Percentiles rank a stretch among this genome's conserved stretches.
Evolutionary conservation across 1,284 basidiomycete species (phyloP).

Genomic region (Moesziomyces sp.): DNA sequence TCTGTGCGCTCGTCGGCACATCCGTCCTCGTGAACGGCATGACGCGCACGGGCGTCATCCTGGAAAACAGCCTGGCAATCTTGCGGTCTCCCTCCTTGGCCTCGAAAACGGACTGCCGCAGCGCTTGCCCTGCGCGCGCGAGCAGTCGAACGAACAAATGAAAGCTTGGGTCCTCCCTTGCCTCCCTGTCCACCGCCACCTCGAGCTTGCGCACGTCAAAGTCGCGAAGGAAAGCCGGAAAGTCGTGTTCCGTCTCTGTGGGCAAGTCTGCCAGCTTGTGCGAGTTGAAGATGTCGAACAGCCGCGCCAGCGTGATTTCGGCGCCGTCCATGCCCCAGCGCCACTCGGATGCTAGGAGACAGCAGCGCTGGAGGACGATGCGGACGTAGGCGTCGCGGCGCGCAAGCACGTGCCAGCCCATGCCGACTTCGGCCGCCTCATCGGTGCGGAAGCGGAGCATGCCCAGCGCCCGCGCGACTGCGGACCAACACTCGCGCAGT

Average conservation of each 20-base stretch:
- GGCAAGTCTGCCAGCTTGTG: conserved; percentile 82
- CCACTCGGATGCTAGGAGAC: conserved; percentile 79
- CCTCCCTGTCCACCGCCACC: conserved; percentile 65
- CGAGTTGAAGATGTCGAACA: conserved; percentile 81
- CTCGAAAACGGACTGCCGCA: conserved; percentile 19
- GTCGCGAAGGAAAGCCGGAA: conserved; percentile 79
- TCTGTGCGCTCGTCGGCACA: conserved; percentile 73
- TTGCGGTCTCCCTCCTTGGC: conserved; percentile 66
- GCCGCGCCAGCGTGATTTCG: conserved; percentile 74
- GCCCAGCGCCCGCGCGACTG: conserved; percentile 64
- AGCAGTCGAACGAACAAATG: conserved; percentile 83
- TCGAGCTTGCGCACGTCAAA: conserved; percentile 61
- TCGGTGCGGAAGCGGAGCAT: conserved; percentile 73
- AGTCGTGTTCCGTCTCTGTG: conserved; percentile 77
- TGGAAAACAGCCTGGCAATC: conserved; percentile 80
- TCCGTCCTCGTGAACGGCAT: conserved; percentile 69
- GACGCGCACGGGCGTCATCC: conserved; percentile 79
- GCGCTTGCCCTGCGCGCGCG: conserved; percentile 72
- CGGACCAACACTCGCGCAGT: conserved; percentile 77
- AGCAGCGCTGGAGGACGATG: conserved; percentile 79
- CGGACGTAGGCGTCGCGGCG: conserved; percentile 82
- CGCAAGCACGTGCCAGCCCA: conserved; percentile 71
- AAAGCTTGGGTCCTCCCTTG: conserved; percentile 76
- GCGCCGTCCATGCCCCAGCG: conserved; percentile 75
- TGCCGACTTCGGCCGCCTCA: conserved; percentile 71